Evolutionary conservation across 78 protist genomes (phyloP).

Genomic region (Parvularia atlantis): DNA sequence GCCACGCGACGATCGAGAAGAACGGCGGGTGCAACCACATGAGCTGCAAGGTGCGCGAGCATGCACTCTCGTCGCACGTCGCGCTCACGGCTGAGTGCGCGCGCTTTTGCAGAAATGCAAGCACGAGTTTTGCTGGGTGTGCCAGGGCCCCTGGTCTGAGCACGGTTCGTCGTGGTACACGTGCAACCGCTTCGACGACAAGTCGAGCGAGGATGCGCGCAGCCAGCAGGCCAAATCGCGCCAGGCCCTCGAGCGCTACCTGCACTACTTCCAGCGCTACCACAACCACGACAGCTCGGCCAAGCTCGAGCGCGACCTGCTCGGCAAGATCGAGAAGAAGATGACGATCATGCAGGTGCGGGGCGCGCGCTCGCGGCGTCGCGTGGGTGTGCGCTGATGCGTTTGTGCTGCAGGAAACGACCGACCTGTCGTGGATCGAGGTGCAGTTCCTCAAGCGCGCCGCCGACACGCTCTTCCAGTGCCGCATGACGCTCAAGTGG

Average conservation of each 20-base stretch:
- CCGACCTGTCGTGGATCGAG: conserved; percentile 14
- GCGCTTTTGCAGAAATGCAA: conserved; percentile 14
- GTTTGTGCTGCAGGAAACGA: neutral
- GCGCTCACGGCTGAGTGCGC: too few species aligned
- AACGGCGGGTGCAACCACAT: conserved; percentile 86
- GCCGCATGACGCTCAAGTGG: conserved; percentile 44
- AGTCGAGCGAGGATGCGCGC: neutral
- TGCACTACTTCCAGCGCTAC: conserved; percentile 51
- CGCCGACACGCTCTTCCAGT: conserved; percentile 16
- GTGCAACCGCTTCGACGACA: conserved; percentile 54
- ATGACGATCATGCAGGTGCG: conserved; percentile 20
- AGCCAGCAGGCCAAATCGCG: conserved; percentile 3
- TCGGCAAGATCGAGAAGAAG: conserved; percentile 1
- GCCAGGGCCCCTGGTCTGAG: conserved; percentile 51
- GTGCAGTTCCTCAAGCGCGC: conserved; percentile 45
- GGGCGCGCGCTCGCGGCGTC: too few species aligned
- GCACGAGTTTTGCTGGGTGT: conserved; percentile 77
- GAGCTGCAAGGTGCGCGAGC: conserved; percentile 19
- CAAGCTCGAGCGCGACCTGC: conserved; percentile 14
- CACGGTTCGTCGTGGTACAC: conserved; percentile 54
- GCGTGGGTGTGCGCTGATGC: too few species aligned
- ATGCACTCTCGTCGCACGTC: too few species aligned
- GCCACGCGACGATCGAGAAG: conserved; percentile 58
- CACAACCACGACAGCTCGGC: conserved; percentile 36
- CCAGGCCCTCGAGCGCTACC: conserved; percentile 29